Base-by-base conservation (phyloP, 1,284 basidiomycete species). In the Naganishia albida region DNA sequence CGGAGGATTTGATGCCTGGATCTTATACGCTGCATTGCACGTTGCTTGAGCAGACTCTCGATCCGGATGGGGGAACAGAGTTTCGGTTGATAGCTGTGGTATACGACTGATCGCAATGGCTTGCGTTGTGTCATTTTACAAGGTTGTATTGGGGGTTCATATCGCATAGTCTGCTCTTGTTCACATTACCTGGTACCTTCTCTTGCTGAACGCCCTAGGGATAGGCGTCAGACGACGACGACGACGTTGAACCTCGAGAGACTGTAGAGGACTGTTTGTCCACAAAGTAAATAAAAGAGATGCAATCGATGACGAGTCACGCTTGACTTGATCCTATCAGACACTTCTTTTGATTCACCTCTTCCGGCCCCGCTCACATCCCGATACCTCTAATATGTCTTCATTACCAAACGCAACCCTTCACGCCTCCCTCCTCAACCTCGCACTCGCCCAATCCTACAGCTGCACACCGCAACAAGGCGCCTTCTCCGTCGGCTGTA, bases 401-500 rank as follows among this genome's bases (percentile, higher is more conserved):
- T 23, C 46, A 30, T 25, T 20, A 25, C 13, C 46, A 50, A 34
- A 34, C 34, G 34, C 4, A 34, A n/a, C 49, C n/a, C 70, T 76
- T n/a, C 73, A 78, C 59, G 67, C 74, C 23, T 72, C 72, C 7
- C 70, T 78, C 63, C 77, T 80, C 71, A 67, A 67, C 23, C 73
- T 76, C 64, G 78, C 77, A 48, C 74, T 80, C 15, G 64, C 75
- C 10, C 72, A 79, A 39, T 77, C 79, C 15, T 68, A 73, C 18
- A 66, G 73, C 39, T 79, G 78, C 52, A 70, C 72, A 26, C 73
- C 77, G 1, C 76, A 76, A 7, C 85, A 86, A 2, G 88, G 88
- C 0, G 95, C 94, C 0, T 99, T 98, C 78, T 96, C 91, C 74
- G 96, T 99, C 23, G 95, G 96, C 40, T 95, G 91, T 71, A 85